Evolutionary conservation across 352 stramenopile genomes (phyloP).

Genomic region (Globisporangium spiculum): DNA sequence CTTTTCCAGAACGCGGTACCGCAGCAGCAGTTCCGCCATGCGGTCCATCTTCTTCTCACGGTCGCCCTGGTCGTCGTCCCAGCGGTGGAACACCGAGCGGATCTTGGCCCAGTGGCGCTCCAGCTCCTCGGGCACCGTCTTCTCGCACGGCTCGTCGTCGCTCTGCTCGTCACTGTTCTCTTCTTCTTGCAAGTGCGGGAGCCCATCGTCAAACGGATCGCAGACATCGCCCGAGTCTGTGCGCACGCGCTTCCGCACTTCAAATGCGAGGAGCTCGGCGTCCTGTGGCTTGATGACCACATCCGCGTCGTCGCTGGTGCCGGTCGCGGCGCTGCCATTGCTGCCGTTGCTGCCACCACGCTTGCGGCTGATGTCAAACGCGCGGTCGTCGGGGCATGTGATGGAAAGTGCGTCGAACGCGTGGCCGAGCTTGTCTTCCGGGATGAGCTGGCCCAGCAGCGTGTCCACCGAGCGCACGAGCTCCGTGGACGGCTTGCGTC

Average conservation of each 20-base stretch:
- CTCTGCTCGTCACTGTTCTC: constrained; percentile 52
- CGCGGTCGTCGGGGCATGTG: constrained; percentile 25
- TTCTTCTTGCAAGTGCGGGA: constrained; percentile 30
- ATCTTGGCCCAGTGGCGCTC: constrained; percentile 76
- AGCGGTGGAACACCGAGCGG: constrained; percentile 68
- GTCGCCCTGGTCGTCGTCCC: constrained; percentile 67
- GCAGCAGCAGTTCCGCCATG: constrained; percentile 71
- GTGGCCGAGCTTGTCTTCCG: constrained; percentile 53
- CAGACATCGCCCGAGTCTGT: constrained; percentile 33
- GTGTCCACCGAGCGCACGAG: constrained; percentile 71
- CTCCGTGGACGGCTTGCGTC: constrained; percentile 67
- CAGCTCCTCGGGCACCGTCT: constrained; percentile 69
- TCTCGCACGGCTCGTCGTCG: constrained; percentile 54
- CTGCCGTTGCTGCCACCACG: constrained; percentile 15
- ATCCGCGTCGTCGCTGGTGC: constrained; percentile 11
- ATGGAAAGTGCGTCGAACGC: constrained; percentile 49
- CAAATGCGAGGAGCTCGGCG: constrained; percentile 6
- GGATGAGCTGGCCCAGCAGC: constrained; percentile 52
- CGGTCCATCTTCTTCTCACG: constrained; percentile 79
- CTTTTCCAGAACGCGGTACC: constrained; percentile 73
- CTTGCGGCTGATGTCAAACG: constrained; percentile 24
- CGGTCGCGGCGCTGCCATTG: not conserved
- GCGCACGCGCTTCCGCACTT: constrained; percentile 16
- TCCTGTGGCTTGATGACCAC: constrained; percentile 3
- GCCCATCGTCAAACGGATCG: constrained; percentile 18